Conservation (phyloP, 768 basidiomycete genomes). For the Russula compacta region DNA sequence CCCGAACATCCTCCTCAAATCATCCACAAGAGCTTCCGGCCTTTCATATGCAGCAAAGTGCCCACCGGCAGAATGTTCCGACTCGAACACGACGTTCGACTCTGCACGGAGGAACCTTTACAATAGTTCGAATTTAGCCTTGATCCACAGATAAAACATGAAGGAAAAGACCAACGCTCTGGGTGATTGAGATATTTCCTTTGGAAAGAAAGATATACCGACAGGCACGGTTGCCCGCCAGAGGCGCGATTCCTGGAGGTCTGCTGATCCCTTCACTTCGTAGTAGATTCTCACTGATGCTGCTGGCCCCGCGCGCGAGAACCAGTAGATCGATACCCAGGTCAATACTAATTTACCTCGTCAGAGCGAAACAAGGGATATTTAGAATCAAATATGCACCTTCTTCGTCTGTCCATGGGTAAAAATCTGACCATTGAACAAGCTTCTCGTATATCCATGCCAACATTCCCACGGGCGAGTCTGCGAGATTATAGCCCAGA, state of each 20-base stretch:
- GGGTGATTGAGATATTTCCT: constrained; percentile 34
- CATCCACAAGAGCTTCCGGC: constrained; percentile 39
- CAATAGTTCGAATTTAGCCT: neutral
- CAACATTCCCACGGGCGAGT: constrained; percentile 44
- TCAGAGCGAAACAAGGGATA: neutral
- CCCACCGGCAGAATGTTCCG: constrained; percentile 42
- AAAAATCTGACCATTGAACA: constrained; percentile 32
- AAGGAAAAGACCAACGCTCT: constrained; percentile 29
- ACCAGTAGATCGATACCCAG: constrained; percentile 33
- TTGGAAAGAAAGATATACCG: constrained; percentile 45
- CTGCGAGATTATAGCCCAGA: constrained; percentile 42
- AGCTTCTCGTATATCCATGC: constrained; percentile 34
- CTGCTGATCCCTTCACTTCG: constrained; percentile 17
- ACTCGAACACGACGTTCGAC: constrained; percentile 38
- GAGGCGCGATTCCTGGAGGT: constrained; percentile 1
- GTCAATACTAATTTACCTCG: constrained; percentile 24
- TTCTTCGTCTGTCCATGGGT: constrained; percentile 52
- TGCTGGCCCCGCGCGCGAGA: constrained; percentile 28
- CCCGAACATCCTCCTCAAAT: constrained; percentile 49
- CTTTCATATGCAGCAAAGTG: constrained; percentile 51
- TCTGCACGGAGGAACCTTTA: constrained; percentile 21
- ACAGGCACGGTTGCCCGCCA: constrained; percentile 31
- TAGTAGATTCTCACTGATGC: constrained; percentile 28
- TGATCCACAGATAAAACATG: neutral
- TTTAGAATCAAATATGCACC: constrained; percentile 24